Conservation (phyloP, 495 filamentous ascomycete genomes). For the Parathielavia appendiculata region DNA sequence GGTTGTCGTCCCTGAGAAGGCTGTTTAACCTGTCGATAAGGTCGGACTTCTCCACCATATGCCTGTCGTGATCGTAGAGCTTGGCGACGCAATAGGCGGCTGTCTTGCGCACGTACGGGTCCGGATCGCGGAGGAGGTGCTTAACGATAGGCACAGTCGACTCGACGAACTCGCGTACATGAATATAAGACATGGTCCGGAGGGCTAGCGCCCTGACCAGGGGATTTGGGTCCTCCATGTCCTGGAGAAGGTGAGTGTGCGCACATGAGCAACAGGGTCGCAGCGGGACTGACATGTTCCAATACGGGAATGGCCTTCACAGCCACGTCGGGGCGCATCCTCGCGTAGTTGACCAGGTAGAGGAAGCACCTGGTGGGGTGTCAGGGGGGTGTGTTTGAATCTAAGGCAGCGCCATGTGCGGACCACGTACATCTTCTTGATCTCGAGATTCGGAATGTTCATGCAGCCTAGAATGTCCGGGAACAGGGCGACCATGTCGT, state of each 20-base stretch:
- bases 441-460: constrained; percentile 88
- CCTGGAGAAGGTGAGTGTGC: constrained; percentile 45
- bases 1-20: constrained; percentile 91
- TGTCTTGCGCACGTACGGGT: constrained; percentile 97
- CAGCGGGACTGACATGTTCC: constrained; percentile 56
- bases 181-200: constrained; percentile 94
- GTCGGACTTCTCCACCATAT: constrained; percentile 82
- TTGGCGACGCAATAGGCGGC: constrained; percentile 96
- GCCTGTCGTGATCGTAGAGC: constrained; percentile 91
- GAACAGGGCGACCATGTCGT: constrained; percentile 97
- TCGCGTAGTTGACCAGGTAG: constrained; percentile 93
- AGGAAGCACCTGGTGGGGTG: constrained; percentile 77
- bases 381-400: constrained; percentile 9
- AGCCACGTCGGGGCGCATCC: constrained; percentile 90
- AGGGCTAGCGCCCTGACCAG: constrained; percentile 89
- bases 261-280: not conserved
- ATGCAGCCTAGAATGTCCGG: constrained; percentile 94
- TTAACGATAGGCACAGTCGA: constrained; percentile 81
- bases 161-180: constrained; percentile 94
- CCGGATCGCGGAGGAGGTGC: constrained; percentile 73
- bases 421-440: constrained; percentile 92
- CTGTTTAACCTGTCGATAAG: constrained; percentile 88
- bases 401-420: too few relatives aligned
- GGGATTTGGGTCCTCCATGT: constrained; percentile 91
- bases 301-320: constrained; percentile 87